Percentiles rank a stretch among this genome's conserved stretches.
Evolutionary conservation across 164 flowering plant species (phyloP).

Genomic region (Macadamia integrifolia): DNA sequence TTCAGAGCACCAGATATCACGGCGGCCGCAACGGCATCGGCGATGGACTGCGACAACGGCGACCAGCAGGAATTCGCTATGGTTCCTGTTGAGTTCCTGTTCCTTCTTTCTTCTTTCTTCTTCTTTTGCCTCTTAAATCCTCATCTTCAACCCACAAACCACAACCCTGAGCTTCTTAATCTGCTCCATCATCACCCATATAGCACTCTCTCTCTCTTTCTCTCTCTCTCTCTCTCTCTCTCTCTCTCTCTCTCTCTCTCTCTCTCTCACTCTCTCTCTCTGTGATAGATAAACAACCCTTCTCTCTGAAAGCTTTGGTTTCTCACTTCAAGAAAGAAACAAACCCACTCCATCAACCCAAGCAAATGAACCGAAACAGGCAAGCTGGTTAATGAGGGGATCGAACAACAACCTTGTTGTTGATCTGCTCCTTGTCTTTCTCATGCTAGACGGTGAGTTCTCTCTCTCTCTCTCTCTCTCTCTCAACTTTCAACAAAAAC

Average conservation of each 20-base stretch:
- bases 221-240: no score
- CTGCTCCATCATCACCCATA: neutral
- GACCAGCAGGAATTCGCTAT: no score
- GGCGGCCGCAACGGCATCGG: no score
- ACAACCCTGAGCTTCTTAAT: neutral
- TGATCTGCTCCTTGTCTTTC: neutral
- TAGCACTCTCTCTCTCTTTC: neutral
- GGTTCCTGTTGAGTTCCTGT: neutral
- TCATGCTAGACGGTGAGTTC: neutral
- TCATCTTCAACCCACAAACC: neutral
- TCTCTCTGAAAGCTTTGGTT: no score
- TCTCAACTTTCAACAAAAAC: neutral
- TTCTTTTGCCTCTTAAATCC: neutral
- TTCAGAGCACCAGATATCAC: no score
- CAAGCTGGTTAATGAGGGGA: neutral
- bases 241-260: neutral
- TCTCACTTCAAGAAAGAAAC: no score
- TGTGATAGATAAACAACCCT: no score
- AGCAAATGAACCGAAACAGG: no score
- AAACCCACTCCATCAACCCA: no score
- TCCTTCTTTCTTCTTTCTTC: neutral
- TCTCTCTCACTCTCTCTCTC: no score
- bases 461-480: neutral
- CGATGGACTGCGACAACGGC: no score
- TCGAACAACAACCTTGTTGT: neutral